Percentiles rank a stretch among this genome's conserved stretches.
phyloP scores from a whole-genome alignment of 805 yeast genomes.

The Wickerhamomyces xylosicus region DNA sequence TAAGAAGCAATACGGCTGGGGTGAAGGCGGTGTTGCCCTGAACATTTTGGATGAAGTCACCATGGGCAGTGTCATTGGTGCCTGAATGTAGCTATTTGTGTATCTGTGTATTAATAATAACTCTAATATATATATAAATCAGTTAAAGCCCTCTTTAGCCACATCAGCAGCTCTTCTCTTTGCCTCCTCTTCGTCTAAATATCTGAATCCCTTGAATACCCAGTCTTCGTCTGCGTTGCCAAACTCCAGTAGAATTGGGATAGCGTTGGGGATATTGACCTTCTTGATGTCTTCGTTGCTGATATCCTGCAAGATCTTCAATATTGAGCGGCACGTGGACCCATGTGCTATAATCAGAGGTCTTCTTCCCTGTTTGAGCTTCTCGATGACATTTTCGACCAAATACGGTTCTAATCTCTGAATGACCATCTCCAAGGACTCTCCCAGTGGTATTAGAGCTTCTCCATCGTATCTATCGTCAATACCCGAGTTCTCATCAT shows the following conservation, averaged over 20 bases:
- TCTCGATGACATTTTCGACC: slow-evolving; percentile 38
- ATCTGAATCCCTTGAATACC: slow-evolving; percentile 41
- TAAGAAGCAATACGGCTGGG: not conserved
- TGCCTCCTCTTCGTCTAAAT: slow-evolving; percentile 73
- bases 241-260: slow-evolving; percentile 63
- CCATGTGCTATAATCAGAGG: slow-evolving; percentile 76
- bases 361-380: slow-evolving; percentile 41
- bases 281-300: slow-evolving; percentile 61
- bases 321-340: slow-evolving; percentile 65
- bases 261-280: slow-evolving; percentile 76
- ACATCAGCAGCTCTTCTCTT: slow-evolving; percentile 72
- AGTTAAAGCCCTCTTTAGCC: slow-evolving; percentile 55
- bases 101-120: too few relatives aligned
- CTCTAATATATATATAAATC: too few relatives aligned
- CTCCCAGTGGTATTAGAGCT: slow-evolving; percentile 54
- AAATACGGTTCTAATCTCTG: slow-evolving; percentile 53
- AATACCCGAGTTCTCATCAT: slow-evolving; percentile 24
- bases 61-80: not conserved
- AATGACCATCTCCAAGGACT: slow-evolving; percentile 64
- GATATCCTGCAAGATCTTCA: slow-evolving; percentile 56
- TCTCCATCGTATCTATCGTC: slow-evolving; percentile 28
- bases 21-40: slow-evolving; percentile 8
- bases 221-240: slow-evolving; percentile 28
- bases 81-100: too few relatives aligned
- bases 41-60: slow-evolving; percentile 16